Evolutionary conservation across 192 early-diverging fungal genomes (phyloP).

Genomic region (Umbelopsis sp.): DNA sequence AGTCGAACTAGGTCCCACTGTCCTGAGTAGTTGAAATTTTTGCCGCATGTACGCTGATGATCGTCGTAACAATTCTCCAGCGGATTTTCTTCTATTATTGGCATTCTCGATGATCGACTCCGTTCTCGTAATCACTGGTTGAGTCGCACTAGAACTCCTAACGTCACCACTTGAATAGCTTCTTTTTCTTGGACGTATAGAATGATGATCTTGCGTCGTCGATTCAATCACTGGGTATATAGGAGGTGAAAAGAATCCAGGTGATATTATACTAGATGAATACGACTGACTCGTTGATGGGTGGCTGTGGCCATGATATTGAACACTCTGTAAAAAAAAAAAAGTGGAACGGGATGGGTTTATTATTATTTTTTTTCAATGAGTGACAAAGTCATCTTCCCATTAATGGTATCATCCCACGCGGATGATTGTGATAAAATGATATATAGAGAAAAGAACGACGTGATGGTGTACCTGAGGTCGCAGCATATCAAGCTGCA

Average conservation of each 20-base stretch:
- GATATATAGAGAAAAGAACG: not conserved
- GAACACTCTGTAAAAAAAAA: not conserved
- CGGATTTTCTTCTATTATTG: conserved; percentile 10
- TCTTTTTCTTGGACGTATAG: not conserved
- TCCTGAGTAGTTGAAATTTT: conserved; percentile 16
- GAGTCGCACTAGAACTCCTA: conserved; percentile 6
- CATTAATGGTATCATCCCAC: conserved; percentile 12
- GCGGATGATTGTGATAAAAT: not conserved
- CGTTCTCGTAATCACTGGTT: not conserved
- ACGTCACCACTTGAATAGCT: conserved; percentile 13
- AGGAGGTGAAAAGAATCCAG: conserved; percentile 3
- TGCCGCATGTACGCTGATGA: conserved; percentile 25
- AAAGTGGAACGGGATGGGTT: too few species aligned
- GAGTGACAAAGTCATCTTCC: conserved; percentile 7
- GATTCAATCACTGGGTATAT: not conserved
- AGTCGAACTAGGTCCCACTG: not conserved
- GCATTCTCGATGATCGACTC: conserved; percentile 6
- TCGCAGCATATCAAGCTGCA: conserved; percentile 15
- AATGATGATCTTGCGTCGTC: not conserved
- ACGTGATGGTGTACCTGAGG: not conserved
- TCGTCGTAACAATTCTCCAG: conserved; percentile 18
- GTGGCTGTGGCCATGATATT: not conserved
- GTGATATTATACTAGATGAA: not conserved
- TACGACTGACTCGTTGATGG: not conserved
- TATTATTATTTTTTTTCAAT: not conserved